Base-by-base conservation (phyloP, 2,329 filamentous ascomycete genomes). In the Colletotrichum nymphaeae region DNA sequence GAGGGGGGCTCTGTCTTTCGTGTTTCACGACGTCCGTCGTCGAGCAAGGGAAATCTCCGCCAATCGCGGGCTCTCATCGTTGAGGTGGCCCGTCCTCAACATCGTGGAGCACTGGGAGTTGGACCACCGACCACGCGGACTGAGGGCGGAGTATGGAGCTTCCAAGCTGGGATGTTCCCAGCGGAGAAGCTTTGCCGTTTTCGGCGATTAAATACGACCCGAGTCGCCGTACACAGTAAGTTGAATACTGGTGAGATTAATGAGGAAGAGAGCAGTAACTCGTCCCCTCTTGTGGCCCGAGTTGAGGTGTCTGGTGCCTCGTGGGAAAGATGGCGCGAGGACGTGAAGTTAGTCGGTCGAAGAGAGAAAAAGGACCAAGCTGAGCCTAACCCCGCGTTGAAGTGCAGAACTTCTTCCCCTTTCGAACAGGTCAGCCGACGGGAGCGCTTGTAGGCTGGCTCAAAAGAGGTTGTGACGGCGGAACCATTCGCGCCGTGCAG, bases 41-140 rank as follows among this genome's bases (percentile, higher is more conserved):
- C 22, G 19, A 58, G n/a, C 58, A 72, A 22, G 28, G 12, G 19
- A 63, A 66, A 72, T 69, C 65, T 72, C 69, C 69, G 64, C 69
- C 69, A 63, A 69, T 72, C 24, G 65, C 42, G 66, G 24, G 58
- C 11, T 37, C 22, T n/a, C 12, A 8, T 26, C 9, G 28, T 49
- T 22, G 30, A 42, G 65, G 32, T 56, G 30, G 16, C 12, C 59
- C 35, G 30, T 59, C 19, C 19, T n/a, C 16, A n/a, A 49, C n/a
- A 14, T 26, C 49, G 14, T 42, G 49, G 52, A 65, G 42, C 32
- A n/a, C 16, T 22, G 37, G 2, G 37, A 42, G 37, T 42, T 42
- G 37, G 37, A 3, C 14, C 37, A 42, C 37, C 37, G 37, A 19
- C 24, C 22, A 22, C 30, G 9, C 30, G 62, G 32, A n/a, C 30